These are phyloP conservation scores for Chalaropsis ovoidea DNA, from an alignment of 2,329 filamentous ascomycete species.

Conservation along the genomic window DNA sequence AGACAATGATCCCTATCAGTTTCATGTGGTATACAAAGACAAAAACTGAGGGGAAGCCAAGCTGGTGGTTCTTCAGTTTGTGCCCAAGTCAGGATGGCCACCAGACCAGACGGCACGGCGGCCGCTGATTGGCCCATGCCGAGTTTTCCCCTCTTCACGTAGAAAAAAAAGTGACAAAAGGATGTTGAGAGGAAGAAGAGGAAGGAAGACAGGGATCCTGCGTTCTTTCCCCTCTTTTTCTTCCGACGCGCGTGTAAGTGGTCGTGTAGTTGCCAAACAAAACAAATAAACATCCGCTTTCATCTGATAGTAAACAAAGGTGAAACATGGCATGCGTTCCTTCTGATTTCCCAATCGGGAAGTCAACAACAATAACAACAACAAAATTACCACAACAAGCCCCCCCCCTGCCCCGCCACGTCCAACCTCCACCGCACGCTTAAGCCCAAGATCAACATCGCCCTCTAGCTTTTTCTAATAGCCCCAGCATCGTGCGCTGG, in stretches of 20 bases:
- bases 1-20: not conserved
- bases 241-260: slow-evolving; percentile 14
- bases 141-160: not conserved
- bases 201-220: not conserved
- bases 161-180: not conserved
- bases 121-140: not conserved
- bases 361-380: slow-evolving; percentile 9
- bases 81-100: not conserved
- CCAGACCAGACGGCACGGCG: not conserved
- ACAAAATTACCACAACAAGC: not conserved
- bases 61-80: slow-evolving; percentile 3
- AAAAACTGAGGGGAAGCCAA: slow-evolving; percentile 10
- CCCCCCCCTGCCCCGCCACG: not conserved
- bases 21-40: slow-evolving; percentile 2
- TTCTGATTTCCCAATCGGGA: not conserved
- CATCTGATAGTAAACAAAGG: slow-evolving; percentile 23
- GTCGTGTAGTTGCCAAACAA: slow-evolving; percentile 15
- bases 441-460: not conserved
- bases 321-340: slow-evolving; percentile 11
- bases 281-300: slow-evolving; percentile 24
- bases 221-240: slow-evolving; percentile 3
- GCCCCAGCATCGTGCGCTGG: not conserved
- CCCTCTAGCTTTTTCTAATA: not conserved
- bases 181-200: not conserved
- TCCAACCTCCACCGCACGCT: not conserved